These are phyloP conservation scores for Yamadazyma nakazawae DNA, from an alignment of 805 yeast genomes.

Conservation along the genomic window DNA sequence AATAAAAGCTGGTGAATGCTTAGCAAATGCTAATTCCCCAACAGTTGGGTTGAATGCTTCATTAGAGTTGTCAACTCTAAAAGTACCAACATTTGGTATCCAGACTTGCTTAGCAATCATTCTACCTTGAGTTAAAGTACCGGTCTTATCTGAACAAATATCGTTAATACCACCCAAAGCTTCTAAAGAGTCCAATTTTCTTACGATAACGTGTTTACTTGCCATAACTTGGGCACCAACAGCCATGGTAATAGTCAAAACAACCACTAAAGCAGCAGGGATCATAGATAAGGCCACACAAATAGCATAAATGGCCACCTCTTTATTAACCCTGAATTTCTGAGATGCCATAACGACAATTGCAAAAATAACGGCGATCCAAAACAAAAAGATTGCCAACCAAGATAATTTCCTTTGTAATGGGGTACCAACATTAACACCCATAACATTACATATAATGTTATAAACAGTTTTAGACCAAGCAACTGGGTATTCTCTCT, in stretches of 20 bases:
- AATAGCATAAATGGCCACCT: slow-evolving; percentile 39
- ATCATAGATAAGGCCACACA: slow-evolving; percentile 42
- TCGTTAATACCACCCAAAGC: slow-evolving; percentile 39
- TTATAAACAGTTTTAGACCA: slow-evolving; percentile 38
- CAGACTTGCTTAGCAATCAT: slow-evolving; percentile 37
- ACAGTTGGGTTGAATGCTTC: slow-evolving; percentile 38
- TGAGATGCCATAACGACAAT: slow-evolving; percentile 39
- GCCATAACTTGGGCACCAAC: slow-evolving; percentile 41
- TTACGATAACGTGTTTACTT: slow-evolving; percentile 31
- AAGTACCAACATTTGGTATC: slow-evolving; percentile 35
- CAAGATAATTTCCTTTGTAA: slow-evolving; percentile 45
- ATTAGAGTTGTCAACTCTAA: slow-evolving; percentile 27
- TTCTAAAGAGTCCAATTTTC: slow-evolving; percentile 36
- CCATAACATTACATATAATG: slow-evolving; percentile 43
- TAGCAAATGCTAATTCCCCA: slow-evolving; percentile 36
- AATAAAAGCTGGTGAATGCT: slow-evolving; percentile 26
- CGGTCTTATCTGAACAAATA: slow-evolving; percentile 41
- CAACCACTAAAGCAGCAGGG: slow-evolving; percentile 37
- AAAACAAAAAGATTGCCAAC: slow-evolving; percentile 50
- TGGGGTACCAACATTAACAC: slow-evolving; percentile 46
- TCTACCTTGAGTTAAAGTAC: slow-evolving; percentile 37
- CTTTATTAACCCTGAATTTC: slow-evolving; percentile 27
- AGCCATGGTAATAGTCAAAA: slow-evolving; percentile 40
- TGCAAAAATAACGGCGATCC: slow-evolving; percentile 41
- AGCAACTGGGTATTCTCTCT: slow-evolving; percentile 34